Evolutionary conservation across 768 basidiomycete species (phyloP).

Genomic region (Hirschioporus abietinus): DNA sequence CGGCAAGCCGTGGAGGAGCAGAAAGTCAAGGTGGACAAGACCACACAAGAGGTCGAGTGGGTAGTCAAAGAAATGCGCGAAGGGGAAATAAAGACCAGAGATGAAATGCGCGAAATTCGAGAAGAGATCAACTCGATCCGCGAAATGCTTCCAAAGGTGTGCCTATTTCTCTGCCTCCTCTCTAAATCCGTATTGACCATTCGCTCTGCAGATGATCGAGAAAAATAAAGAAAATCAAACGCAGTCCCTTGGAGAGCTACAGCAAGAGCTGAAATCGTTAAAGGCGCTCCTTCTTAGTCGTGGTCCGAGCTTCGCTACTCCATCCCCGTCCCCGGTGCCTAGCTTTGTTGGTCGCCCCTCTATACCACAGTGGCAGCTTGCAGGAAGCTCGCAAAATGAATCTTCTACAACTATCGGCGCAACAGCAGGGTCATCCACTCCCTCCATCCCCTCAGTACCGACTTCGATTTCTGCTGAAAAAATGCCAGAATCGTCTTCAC

Average conservation of each 20-base stretch:
- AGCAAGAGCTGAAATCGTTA: slow-evolving; percentile 90
- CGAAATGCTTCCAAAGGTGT: slow-evolving; percentile 90
- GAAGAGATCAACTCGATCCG: slow-evolving; percentile 87
- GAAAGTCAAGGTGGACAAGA: slow-evolving; percentile 62
- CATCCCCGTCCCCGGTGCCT: slow-evolving; percentile 37
- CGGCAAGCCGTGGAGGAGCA: slow-evolving; percentile 73
- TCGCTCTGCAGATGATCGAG: slow-evolving; percentile 76
- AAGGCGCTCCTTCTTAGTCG: slow-evolving; percentile 84
- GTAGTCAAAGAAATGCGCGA: slow-evolving; percentile 73
- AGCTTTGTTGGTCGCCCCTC: slow-evolving; percentile 54
- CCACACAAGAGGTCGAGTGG: slow-evolving; percentile 64
- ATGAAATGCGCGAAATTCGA: slow-evolving; percentile 88
- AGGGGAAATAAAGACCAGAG: slow-evolving; percentile 70
- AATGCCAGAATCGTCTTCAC: background rate
- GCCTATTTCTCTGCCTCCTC: slow-evolving; percentile 15
- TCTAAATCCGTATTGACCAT: slow-evolving; percentile 9
- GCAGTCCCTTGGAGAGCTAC: slow-evolving; percentile 79
- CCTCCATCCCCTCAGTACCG: background rate
- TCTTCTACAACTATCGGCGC: slow-evolving; percentile 17
- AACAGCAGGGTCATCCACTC: slow-evolving; percentile 12
- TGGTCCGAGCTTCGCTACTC: slow-evolving; percentile 46
- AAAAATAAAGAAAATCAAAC: slow-evolving; percentile 85
- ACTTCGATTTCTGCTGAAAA: background rate
- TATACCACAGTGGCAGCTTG: slow-evolving; percentile 91
- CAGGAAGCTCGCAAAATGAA: slow-evolving; percentile 29